phyloP scores from a whole-genome alignment of 805 yeast species.

The Brettanomyces sp. region DNA sequence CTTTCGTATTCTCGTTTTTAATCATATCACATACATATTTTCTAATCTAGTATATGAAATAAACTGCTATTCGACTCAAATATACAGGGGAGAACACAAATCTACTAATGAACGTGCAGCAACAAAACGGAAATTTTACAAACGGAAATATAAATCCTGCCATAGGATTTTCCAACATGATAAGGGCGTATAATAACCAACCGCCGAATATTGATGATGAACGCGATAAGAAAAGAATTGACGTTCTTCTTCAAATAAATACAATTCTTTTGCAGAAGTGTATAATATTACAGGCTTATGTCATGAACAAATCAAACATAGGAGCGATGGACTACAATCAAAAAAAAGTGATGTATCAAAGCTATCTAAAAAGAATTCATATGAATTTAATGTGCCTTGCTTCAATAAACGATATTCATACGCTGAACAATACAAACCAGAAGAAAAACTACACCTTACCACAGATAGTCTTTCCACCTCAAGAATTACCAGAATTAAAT shows the following conservation, averaged over 20 bases:
- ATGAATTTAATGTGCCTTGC: constrained; percentile 28
- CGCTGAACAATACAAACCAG: constrained; percentile 18
- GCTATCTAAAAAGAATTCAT: constrained; percentile 28
- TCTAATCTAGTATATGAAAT: too few relatives aligned
- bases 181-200: constrained; percentile 20
- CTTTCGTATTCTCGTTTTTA: too few relatives aligned
- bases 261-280: constrained; percentile 25
- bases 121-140: not conserved
- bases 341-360: constrained; percentile 22
- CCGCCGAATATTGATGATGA: constrained; percentile 21
- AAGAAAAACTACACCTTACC: constrained; percentile 29
- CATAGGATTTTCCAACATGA: constrained; percentile 10
- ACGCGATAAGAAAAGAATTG: constrained; percentile 25
- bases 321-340: constrained; percentile 16
- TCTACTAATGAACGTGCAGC: not conserved
- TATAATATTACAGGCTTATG: constrained; percentile 19
- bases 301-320: constrained; percentile 14
- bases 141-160: constrained; percentile 3
- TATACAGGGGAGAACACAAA: not conserved
- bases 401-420: constrained; percentile 27
- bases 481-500: constrained; percentile 43
- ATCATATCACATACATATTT: too few relatives aligned
- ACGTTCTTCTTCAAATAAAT: constrained; percentile 26
- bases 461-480: constrained; percentile 43
- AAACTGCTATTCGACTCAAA: too few relatives aligned